Conservation (phyloP, 2,329 filamentous ascomycete genomes). For the Thelonectria discophora region DNA sequence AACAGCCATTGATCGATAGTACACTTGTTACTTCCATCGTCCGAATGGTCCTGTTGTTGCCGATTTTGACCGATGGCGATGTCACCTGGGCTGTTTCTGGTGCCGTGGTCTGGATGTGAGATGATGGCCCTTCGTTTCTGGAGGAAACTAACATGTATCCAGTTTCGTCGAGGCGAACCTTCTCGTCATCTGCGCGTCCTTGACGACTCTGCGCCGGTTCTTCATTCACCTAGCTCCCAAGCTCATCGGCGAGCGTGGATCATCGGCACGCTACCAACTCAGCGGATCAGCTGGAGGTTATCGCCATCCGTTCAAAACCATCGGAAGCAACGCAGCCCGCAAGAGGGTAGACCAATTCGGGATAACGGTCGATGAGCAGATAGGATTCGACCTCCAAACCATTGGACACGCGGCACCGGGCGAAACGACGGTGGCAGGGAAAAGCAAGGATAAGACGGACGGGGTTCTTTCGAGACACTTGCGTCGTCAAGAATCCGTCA, state of each 20-base stretch:
- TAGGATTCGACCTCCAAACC: constrained; percentile 35
- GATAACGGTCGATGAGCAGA: constrained; percentile 18
- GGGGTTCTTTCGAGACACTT: constrained; percentile 31
- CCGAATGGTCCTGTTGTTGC: constrained; percentile 44
- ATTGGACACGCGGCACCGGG: constrained; percentile 35
- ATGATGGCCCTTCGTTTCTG: background rate
- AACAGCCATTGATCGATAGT: constrained; percentile 31
- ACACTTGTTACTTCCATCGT: constrained; percentile 50
- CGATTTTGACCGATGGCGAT: constrained; percentile 40
- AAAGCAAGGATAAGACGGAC: constrained; percentile 18
- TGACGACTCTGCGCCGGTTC: constrained; percentile 50
- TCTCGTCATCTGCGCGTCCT: constrained; percentile 48
- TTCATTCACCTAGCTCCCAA: constrained; percentile 44
- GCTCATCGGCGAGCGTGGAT: constrained; percentile 35
- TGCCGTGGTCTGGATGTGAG: constrained; percentile 45
- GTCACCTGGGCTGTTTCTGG: constrained; percentile 45
- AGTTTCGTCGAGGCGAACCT: constrained; percentile 50
- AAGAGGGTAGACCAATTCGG: constrained; percentile 22
- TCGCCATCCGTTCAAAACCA: constrained; percentile 32
- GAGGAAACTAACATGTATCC: constrained; percentile 16
- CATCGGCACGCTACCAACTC: constrained; percentile 18
- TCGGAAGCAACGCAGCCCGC: constrained; percentile 24
- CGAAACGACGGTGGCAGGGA: constrained; percentile 30
- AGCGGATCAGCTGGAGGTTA: constrained; percentile 21
- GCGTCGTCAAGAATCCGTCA: constrained; percentile 36